These are phyloP conservation scores for Protomyces lactucae-debilis DNA, from an alignment of 1,139 yeast species.

Conservation along the genomic window DNA sequence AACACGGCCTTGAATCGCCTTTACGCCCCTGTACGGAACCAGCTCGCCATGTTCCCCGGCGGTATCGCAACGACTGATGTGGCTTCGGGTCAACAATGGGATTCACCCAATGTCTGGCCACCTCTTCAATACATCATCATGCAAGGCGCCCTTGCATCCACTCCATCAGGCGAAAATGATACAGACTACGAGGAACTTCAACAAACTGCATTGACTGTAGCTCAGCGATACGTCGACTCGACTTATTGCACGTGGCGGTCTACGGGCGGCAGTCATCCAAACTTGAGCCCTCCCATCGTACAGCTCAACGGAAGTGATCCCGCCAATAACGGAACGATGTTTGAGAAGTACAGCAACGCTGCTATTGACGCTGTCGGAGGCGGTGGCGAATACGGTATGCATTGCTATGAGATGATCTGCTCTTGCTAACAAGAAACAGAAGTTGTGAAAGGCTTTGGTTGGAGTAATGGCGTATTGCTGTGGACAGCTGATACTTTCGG, in stretches of 20 bases:
- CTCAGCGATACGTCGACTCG: conserved; percentile 20
- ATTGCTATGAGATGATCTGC: not conserved
- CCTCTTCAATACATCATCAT: conserved; percentile 24
- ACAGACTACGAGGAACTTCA: conserved; percentile 2
- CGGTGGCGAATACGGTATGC: conserved; percentile 24
- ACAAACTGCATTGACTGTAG: conserved; percentile 9
- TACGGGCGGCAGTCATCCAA: conserved; percentile 24
- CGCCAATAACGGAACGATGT: conserved; percentile 16
- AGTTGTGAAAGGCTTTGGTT: conserved; percentile 24
- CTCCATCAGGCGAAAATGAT: not conserved
- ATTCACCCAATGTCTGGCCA: conserved; percentile 28
- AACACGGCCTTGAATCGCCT: not conserved
- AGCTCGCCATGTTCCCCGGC: conserved; percentile 10
- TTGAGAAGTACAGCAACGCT: conserved; percentile 20
- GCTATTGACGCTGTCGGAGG: conserved; percentile 24
- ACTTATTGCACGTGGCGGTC: conserved; percentile 26
- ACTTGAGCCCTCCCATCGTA: not conserved
- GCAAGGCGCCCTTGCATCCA: conserved; percentile 9
- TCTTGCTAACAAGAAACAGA: not conserved
- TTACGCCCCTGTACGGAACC: conserved; percentile 10
- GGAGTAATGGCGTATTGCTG: conserved; percentile 25
- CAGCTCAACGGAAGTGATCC: conserved; percentile 1
- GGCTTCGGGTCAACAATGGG: conserved; percentile 24
- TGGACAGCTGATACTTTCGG: conserved; percentile 27
- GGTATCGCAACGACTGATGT: conserved; percentile 25